phyloP scores from a whole-genome alignment of 352 stramenopile genomes.

The Hyphochytrium catenoides region DNA sequence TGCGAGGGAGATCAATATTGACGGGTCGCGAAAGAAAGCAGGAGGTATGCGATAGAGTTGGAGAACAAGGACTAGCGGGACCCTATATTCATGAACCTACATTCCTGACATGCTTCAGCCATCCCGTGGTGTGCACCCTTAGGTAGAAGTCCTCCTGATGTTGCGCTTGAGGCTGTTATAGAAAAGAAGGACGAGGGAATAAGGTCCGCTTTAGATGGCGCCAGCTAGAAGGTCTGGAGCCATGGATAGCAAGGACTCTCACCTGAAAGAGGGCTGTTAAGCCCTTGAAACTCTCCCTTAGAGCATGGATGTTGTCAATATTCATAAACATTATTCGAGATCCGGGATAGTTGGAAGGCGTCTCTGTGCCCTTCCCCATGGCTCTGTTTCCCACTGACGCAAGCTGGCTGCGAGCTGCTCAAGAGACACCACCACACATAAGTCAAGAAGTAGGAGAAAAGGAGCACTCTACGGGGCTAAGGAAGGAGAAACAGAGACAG shows the following conservation, averaged over 20 bases:
- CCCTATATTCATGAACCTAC: conserved; percentile 1
- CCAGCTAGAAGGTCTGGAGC: not conserved
- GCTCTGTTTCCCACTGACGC: conserved; percentile 58
- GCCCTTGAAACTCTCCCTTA: conserved; percentile 75
- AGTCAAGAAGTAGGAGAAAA: too few species aligned
- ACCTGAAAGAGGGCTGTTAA: conserved; percentile 54
- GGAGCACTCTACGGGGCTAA: too few species aligned
- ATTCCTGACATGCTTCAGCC: conserved; percentile 78
- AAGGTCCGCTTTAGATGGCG: conserved; percentile 4
- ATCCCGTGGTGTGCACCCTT: conserved; percentile 77
- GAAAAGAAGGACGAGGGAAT: conserved; percentile 10
- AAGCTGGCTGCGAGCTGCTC: conserved; percentile 49
- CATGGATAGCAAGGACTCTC: conserved; percentile 8
- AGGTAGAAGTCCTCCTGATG: conserved; percentile 70
- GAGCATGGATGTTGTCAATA: conserved; percentile 95
- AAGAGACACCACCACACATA: too few species aligned
- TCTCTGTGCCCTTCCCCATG: conserved; percentile 84
- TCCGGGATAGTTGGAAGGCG: conserved; percentile 78
- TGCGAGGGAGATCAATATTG: too few species aligned
- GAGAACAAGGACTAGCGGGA: not conserved
- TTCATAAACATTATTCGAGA: conserved; percentile 88
- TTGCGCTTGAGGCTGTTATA: conserved; percentile 32
- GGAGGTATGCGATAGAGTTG: too few species aligned
- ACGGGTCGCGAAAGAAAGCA: too few species aligned
- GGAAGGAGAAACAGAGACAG: too few species aligned